Base-by-base conservation (phyloP, 352 stramenopile genomes). In the Globisporangium polare region DNA sequence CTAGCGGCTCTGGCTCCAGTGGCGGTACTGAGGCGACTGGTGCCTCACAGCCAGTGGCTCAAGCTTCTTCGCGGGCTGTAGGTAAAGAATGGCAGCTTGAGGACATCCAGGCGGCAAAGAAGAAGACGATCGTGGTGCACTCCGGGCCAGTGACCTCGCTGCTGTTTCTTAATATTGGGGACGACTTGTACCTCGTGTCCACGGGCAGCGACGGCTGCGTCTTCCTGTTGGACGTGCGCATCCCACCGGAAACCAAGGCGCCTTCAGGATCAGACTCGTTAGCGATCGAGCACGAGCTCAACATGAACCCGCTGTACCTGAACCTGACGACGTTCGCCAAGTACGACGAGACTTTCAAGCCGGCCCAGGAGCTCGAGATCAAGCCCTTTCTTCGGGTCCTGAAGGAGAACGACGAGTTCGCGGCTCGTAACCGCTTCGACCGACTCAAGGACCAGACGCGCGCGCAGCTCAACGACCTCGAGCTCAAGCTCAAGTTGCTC, bases 321-420 rank as follows among this genome's bases (percentile, higher is more conserved):
- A 89, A 71, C 53, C 58, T 92, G 6, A 64, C 72, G n/a, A 81
- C 75, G 31, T 83, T 72, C n/a, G 81, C 77, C 65, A 92, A 90
- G 60, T 90, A 90, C 57, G 77, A 89, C 27, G 66, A 83, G 17
- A 58, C 72, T 26, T 89, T 89, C 62, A 78, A 81, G 17, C 77
- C 74, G 10, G 73, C 86, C 26, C 56, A 68, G 0, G 77, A 87
- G 20, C 58, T 64, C 12, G 65, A 78, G 31, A 71, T 59, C 7
- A 64, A 71, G n/a, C 66, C 74, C 5, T 84, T 89, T 41, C 59
- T 92, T 1, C 66, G 77, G 8, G 43, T 66, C n/a, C 60, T 82
- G 12, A 55, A 56, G 0, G 73, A 78, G 10, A 62, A 73, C 24
- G 71, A 87, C 17, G 72, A 74, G 6, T 43, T 49, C 3, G 43